Percentiles rank a stretch among this genome's conserved stretches.
Conservation (phyloP, 2,329 filamentous ascomycete species). For the Aureobasidium sp. region DNA sequence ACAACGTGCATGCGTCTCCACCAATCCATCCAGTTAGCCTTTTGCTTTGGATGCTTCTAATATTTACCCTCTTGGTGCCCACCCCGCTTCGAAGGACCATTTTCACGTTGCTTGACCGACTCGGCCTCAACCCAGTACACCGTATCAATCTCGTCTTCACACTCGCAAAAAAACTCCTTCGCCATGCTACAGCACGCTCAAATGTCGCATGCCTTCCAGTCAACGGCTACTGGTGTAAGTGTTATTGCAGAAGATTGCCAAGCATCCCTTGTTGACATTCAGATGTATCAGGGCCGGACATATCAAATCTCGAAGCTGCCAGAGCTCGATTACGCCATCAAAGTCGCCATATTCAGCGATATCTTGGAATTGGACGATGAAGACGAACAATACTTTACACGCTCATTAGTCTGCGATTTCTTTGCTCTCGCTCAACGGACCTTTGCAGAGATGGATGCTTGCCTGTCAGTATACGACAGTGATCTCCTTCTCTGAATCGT, state of each 20-base stretch:
- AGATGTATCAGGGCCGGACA: neutral
- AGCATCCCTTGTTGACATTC: neutral
- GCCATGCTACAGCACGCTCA: slow-evolving; percentile 6
- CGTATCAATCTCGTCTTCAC: neutral
- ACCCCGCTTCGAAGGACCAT: neutral
- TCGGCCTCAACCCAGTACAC: neutral
- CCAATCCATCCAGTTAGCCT: neutral
- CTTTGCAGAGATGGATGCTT: neutral
- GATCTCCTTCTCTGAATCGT: no score
- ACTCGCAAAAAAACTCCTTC: neutral
- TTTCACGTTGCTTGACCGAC: neutral
- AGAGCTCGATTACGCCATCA: slow-evolving; percentile 2
- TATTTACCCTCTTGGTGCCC: neutral
- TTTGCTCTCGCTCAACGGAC: neutral
- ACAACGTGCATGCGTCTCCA: slow-evolving; percentile 11
- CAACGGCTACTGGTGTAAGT: neutral
- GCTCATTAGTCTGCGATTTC: slow-evolving; percentile 6
- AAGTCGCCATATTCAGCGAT: neutral
- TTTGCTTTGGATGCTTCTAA: neutral
- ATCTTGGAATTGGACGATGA: slow-evolving; percentile 6
- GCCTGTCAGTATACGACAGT: neutral
- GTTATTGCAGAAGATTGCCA: neutral
- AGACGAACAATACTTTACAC: slow-evolving; percentile 6
- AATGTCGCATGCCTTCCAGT: slow-evolving; percentile 2
- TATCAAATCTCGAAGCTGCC: slow-evolving; percentile 4